Evolutionary conservation across 345 rosid genomes (phyloP).

Genomic region (Reutealis trisperma): DNA sequence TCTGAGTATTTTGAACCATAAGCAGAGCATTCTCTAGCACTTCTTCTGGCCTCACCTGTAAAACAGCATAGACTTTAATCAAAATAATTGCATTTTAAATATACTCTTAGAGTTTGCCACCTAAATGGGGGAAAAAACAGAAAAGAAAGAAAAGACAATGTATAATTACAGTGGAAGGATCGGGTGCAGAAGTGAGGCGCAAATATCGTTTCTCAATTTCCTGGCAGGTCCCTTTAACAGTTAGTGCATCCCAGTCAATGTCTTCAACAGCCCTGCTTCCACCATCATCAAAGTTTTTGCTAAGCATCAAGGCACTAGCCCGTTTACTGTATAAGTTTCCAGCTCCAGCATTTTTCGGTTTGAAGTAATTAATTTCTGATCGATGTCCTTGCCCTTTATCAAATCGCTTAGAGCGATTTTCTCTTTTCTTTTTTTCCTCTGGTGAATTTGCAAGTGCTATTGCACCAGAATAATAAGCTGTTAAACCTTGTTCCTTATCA

Average conservation of each 20-base stretch:
- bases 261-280: slow-evolving; percentile 95
- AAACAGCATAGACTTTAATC: slow-evolving; percentile 9
- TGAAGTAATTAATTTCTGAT: slow-evolving; percentile 51
- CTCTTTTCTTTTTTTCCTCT: slow-evolving; percentile 93
- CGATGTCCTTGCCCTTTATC: slow-evolving; percentile 71
- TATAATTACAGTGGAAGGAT: slow-evolving; percentile 82
- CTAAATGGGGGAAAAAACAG: slow-evolving; percentile 7
- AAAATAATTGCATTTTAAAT: slow-evolving; percentile 10
- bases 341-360: slow-evolving; percentile 61
- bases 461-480: slow-evolving; percentile 76
- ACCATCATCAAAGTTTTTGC: slow-evolving; percentile 71
- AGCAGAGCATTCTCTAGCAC: slow-evolving; percentile 85
- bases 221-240: slow-evolving; percentile 93
- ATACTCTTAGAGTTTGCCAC: not conserved
- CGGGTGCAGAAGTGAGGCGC: slow-evolving; percentile 99
- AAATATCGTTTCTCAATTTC: slow-evolving; percentile 95
- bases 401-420: slow-evolving; percentile 89
- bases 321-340: slow-evolving; percentile 70
- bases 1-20: slow-evolving; percentile 82
- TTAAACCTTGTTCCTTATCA: slow-evolving; percentile 77
- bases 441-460: slow-evolving; percentile 68
- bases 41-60: slow-evolving; percentile 97
- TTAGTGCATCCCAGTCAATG: slow-evolving; percentile 96
- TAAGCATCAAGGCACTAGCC: slow-evolving; percentile 70
- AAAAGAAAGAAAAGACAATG: slow-evolving; percentile 22